Conservation (phyloP, 768 basidiomycete species). For the Tephrocybe sp. region DNA sequence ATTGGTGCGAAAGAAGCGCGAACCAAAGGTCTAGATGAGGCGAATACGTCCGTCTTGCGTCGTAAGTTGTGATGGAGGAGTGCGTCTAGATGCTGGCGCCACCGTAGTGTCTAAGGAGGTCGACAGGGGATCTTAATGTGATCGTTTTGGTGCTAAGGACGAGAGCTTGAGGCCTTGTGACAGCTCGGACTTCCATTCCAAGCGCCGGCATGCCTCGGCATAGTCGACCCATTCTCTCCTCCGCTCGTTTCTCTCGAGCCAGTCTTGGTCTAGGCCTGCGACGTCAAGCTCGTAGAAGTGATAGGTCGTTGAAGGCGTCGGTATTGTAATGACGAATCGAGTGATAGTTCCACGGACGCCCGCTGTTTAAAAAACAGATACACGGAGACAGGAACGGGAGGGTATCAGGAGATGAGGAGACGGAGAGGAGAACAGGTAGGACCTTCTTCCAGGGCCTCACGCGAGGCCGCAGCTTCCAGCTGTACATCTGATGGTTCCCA, state of each 20-base stretch:
- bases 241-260: constrained; percentile 80
- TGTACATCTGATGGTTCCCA: constrained; percentile 81
- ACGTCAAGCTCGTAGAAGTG: constrained; percentile 92
- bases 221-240: constrained; percentile 87
- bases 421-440: constrained; percentile 77
- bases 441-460: constrained; percentile 97
- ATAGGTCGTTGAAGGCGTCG: constrained; percentile 75
- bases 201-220: constrained; percentile 68
- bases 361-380: constrained; percentile 49
- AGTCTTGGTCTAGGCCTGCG: constrained; percentile 68
- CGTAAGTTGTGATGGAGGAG: constrained; percentile 2
- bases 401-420: constrained; percentile 71
- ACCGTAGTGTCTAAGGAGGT: constrained; percentile 6
- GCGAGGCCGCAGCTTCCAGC: constrained; percentile 83
- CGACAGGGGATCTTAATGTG: constrained; percentile 20
- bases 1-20: constrained; percentile 23
- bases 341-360: constrained; percentile 86
- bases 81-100: constrained; percentile 5
- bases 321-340: constrained; percentile 81
- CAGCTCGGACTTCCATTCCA: constrained; percentile 86
- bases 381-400: constrained; percentile 30
- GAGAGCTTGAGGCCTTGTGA: constrained; percentile 72
- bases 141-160: constrained; percentile 52
- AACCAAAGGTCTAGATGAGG: constrained; percentile 23
- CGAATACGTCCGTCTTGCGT: constrained; percentile 16